A percentile compares a stretch with the other conserved stretches of the same genome.
These are phyloP conservation scores for Niveomyces coronatus DNA, from an alignment of 2,329 filamentous ascomycete species.

Conservation along the genomic window DNA sequence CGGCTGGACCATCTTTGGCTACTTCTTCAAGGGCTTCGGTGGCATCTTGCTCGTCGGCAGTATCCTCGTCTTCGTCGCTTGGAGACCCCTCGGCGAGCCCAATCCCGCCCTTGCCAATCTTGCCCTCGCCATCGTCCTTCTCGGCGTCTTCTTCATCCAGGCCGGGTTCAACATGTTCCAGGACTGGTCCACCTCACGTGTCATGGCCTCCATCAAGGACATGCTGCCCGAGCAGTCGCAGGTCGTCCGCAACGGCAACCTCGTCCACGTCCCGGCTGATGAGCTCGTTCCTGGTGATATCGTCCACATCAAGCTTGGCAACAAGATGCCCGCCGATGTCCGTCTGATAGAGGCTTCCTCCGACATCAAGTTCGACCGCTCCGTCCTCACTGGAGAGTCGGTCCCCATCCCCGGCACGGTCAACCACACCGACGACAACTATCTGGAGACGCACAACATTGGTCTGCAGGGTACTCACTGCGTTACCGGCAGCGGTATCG, in stretches of 20 bases:
- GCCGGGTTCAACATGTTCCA: constrained; percentile 61
- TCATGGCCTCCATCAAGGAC: constrained; percentile 70
- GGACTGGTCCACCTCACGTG: constrained; percentile 65
- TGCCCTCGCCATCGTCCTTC: constrained; percentile 62
- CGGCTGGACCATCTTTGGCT: constrained; percentile 48
- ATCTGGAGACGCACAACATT: constrained; percentile 66
- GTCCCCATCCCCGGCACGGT: constrained; percentile 52
- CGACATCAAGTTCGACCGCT: constrained; percentile 62
- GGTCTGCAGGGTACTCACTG: constrained; percentile 74
- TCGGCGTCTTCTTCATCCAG: constrained; percentile 59
- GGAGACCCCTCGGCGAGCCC: constrained; percentile 63
- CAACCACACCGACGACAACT: constrained; percentile 60
- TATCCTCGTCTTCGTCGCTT: constrained; percentile 66
- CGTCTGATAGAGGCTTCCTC: constrained; percentile 58
- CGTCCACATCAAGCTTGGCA: constrained; percentile 56
- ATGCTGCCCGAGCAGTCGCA: constrained; percentile 69
- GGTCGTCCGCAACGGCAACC: constrained; percentile 48
- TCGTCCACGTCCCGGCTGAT: constrained; percentile 37
- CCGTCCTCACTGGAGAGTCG: constrained; percentile 62
- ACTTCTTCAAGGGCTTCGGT: constrained; percentile 72
- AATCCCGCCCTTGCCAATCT: constrained; percentile 55
- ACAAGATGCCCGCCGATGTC: constrained; percentile 65
- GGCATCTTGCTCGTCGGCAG: constrained; percentile 57
- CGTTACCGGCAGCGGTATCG: constrained; percentile 55
- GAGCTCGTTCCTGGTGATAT: constrained; percentile 66